Conservation (phyloP, 2,329 filamentous ascomycete species). For the Ceratocystis albifundus region DNA sequence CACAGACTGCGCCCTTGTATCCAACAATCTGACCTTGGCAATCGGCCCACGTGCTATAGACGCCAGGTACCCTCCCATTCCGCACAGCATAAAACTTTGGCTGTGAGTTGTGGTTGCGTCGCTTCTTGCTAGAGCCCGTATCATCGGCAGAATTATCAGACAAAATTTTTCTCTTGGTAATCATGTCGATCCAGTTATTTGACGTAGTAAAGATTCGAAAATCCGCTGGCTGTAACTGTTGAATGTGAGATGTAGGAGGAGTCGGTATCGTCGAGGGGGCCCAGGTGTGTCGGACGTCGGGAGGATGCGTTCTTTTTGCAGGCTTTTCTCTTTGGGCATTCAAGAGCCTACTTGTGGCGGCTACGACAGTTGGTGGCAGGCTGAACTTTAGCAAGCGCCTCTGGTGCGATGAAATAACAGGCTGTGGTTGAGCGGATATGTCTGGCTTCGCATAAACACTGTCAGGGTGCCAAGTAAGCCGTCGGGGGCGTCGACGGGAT, state of each 20-base stretch:
- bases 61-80: conserved; percentile 44
- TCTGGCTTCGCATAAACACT: not conserved
- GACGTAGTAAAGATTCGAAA: not conserved
- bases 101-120: conserved; percentile 38
- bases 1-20: conserved; percentile 56
- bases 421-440: not conserved
- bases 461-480: not conserved
- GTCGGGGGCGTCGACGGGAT: not conserved
- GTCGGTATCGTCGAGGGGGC: not conserved
- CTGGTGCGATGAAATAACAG: not conserved
- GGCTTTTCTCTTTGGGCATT: not conserved
- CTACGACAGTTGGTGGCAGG: not conserved
- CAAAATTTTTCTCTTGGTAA: conserved; percentile 5
- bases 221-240: not conserved
- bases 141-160: not conserved
- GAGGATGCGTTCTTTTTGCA: not conserved
- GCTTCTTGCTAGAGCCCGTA: conserved; percentile 30
- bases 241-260: not conserved
- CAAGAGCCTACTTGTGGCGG: not conserved
- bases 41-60: conserved; percentile 52
- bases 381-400: not conserved
- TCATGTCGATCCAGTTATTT: not conserved
- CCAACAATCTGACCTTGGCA: conserved; percentile 50
- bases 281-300: not conserved
- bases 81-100: conserved; percentile 55